Percentiles rank a stretch among this genome's conserved stretches.
These are phyloP conservation scores for Arthroderma sp. DNA, from an alignment of 2,329 filamentous ascomycete species.

Conservation along the genomic window DNA sequence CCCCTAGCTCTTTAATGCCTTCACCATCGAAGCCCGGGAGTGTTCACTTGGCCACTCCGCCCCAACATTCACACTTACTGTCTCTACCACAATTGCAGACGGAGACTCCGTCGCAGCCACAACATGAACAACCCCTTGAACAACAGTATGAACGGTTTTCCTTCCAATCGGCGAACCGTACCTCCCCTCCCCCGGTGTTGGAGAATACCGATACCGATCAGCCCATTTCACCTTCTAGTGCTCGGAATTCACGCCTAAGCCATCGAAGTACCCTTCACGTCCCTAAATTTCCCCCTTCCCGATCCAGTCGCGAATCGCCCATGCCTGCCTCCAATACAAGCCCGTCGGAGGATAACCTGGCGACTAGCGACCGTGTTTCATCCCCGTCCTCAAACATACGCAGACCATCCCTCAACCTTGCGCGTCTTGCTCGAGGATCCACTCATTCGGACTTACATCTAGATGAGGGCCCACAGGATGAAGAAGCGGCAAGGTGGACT, in stretches of 20 bases:
- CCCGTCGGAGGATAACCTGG: conserved; percentile 44
- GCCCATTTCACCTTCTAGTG: conserved; percentile 20
- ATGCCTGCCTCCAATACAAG: conserved; percentile 20
- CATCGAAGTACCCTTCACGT: conserved; percentile 85
- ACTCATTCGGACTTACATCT: conserved; percentile 71
- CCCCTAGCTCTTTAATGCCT: too few relatives aligned
- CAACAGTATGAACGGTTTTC: conserved; percentile 9
- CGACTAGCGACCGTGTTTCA: conserved; percentile 70
- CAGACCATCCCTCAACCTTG: conserved; percentile 71
- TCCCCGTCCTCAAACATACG: conserved; percentile 51
- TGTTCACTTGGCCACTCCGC: too few relatives aligned
- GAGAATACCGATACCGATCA: conserved; percentile 5
- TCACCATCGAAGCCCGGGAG: too few relatives aligned
- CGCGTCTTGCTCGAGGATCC: conserved; percentile 67
- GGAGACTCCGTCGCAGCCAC: conserved; percentile 22
- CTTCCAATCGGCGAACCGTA: conserved; percentile 23
- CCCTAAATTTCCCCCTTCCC: conserved; percentile 52
- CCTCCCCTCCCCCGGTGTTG: conserved; percentile 20
- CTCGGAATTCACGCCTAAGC: conserved; percentile 48
- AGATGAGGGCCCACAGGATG: conserved; percentile 74
- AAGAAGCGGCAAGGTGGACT: conserved; percentile 82
- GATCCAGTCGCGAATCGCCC: conserved; percentile 47
- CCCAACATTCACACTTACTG: neutral
- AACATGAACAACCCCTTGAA: conserved; percentile 18
- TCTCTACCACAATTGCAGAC: conserved; percentile 18